A percentile compares a stretch with the other conserved stretches of the same genome.
Conservation (phyloP, 192 early-diverging fungal genomes). For the Coemansia sp. region DNA sequence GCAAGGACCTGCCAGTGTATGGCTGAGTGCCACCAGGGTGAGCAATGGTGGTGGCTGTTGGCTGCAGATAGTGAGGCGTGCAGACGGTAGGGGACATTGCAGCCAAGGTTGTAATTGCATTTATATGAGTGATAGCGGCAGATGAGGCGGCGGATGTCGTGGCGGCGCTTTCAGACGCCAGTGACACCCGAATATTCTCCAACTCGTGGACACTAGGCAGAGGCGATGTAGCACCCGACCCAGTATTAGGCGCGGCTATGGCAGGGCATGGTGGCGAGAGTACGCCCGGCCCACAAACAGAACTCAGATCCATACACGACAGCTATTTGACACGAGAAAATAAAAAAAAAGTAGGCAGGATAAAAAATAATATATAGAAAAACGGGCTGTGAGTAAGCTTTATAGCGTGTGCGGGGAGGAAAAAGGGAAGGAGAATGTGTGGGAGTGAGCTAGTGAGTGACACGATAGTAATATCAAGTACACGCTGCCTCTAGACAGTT, state of each 20-base stretch:
- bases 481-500: neutral
- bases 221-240: neutral
- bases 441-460: conserved; percentile 1
- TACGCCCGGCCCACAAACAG: conserved; percentile 36
- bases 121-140: neutral
- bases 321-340: neutral
- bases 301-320: conserved; percentile 41
- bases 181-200: conserved; percentile 31
- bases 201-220: conserved; percentile 35
- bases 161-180: conserved; percentile 5
- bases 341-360: neutral
- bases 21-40: conserved; percentile 11
- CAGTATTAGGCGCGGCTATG: neutral
- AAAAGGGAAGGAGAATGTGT: neutral
- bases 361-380: neutral
- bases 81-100: neutral
- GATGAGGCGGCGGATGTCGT: neutral
- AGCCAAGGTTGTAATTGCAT: neutral
- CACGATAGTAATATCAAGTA: conserved; percentile 1
- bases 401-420: neutral
- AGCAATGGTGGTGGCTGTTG: neutral
- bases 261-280: conserved; percentile 3
- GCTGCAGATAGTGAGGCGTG: conserved; percentile 9
- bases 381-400: neutral
- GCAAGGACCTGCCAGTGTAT: neutral